phyloP scores from a whole-genome alignment of 768 basidiomycete genomes.

The Hydnomerulius pinastri region DNA sequence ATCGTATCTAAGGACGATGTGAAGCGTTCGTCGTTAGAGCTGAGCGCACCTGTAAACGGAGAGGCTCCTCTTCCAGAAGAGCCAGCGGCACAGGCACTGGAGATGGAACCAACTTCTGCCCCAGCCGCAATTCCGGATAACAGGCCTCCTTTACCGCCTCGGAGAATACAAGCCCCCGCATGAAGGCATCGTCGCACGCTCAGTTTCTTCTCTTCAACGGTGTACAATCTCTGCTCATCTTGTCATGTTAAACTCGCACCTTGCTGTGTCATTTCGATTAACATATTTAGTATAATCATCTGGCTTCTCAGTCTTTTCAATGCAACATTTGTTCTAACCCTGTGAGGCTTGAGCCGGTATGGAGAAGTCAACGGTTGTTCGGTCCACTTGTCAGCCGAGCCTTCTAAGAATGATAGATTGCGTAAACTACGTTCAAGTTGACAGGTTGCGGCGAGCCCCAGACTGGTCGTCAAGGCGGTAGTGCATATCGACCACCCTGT shows the following conservation, averaged over 20 bases:
- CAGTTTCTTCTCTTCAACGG: background rate
- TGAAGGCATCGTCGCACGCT: constrained; percentile 6
- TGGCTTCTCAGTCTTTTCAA: background rate
- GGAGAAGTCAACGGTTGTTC: too few relatives aligned
- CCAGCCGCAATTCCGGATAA: constrained; percentile 4
- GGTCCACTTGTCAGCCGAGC: too few relatives aligned
- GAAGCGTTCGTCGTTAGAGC: constrained; percentile 28
- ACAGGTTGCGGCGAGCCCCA: constrained; percentile 1
- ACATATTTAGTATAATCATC: constrained; percentile 5
- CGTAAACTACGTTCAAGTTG: background rate
- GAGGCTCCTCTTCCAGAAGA: constrained; percentile 7
- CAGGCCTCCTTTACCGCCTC: constrained; percentile 39
- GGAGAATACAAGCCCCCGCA: constrained; percentile 16
- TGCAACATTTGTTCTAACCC: too few relatives aligned
- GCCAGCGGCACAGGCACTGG: background rate
- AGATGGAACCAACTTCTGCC: constrained; percentile 5
- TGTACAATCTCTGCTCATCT: constrained; percentile 3
- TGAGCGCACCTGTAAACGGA: constrained; percentile 6
- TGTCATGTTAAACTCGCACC: background rate
- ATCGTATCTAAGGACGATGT: constrained; percentile 53
- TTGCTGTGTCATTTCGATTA: background rate
- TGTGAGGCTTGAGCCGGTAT: too few relatives aligned
- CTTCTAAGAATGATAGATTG: background rate
- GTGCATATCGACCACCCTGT: background rate
- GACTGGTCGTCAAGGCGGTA: constrained; percentile 10